Conservation (phyloP, 2,329 filamentous ascomycete species). For the Sporothrix pallida region DNA sequence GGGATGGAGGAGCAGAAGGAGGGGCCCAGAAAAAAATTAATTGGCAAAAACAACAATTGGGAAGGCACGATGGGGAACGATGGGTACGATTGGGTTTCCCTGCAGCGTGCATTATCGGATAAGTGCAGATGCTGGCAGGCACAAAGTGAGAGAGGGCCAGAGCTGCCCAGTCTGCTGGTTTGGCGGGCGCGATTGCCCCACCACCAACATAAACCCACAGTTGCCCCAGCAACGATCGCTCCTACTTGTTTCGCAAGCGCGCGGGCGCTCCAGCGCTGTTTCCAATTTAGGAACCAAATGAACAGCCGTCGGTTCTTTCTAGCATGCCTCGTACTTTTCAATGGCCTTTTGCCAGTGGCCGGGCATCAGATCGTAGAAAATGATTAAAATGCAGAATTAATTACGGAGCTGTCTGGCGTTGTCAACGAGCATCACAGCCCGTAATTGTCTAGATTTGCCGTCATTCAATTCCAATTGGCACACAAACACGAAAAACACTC, state of each 20-base stretch:
- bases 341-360: neutral
- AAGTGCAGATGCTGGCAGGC: neutral
- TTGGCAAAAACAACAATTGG: slow-evolving; percentile 20
- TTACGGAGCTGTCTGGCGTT: slow-evolving; percentile 3
- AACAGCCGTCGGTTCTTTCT: neutral
- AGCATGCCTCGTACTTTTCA: slow-evolving; percentile 10
- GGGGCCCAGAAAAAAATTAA: neutral
- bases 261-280: slow-evolving; percentile 2
- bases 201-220: slow-evolving; percentile 32
- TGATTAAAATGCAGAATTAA: slow-evolving; percentile 2
- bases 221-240: slow-evolving; percentile 41
- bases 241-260: neutral
- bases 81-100: slow-evolving; percentile 32
- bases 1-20: neutral
- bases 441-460: neutral
- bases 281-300: slow-evolving; percentile 7
- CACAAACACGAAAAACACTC: neutral
- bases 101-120: slow-evolving; percentile 31
- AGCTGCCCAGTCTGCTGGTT: neutral
- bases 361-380: neutral
- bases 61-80: neutral
- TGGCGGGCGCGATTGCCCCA: slow-evolving; percentile 32
- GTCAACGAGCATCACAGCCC: neutral
- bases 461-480: slow-evolving; percentile 5
- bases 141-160: neutral